These are phyloP conservation scores for Rhodomyrtus tomentosa DNA, from an alignment of 345 rosid genomes.

Conservation along the genomic window DNA sequence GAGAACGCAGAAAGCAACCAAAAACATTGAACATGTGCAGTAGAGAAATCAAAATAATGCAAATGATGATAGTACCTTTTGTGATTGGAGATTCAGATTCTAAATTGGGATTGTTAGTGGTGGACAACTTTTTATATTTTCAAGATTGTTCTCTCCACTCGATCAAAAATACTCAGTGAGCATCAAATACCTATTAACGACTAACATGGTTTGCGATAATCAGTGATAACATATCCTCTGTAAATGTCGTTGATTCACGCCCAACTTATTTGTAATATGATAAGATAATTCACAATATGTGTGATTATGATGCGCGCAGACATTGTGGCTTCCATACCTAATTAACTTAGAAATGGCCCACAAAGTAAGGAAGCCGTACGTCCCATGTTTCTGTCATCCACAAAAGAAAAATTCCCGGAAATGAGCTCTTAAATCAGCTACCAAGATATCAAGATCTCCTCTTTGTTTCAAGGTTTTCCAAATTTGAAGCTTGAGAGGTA, in stretches of 20 bases:
- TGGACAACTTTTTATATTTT: not conserved
- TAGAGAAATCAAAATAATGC: not conserved
- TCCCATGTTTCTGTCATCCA: not conserved
- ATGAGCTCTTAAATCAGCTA: not conserved
- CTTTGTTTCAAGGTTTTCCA: not conserved
- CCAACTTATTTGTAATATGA: not conserved
- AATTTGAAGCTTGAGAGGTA: not conserved
- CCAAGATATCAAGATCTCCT: not conserved
- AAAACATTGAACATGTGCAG: not conserved
- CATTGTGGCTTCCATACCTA: not conserved
- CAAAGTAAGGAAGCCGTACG: not conserved
- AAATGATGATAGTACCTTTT: not conserved
- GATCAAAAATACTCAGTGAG: not conserved
- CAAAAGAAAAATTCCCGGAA: not conserved
- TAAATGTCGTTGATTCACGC: not conserved
- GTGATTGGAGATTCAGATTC: not conserved
- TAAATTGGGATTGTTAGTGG: not conserved
- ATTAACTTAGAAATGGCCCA: not conserved
- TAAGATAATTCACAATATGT: not conserved
- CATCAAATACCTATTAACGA: not conserved
- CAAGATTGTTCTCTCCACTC: not conserved
- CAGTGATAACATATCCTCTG: not conserved
- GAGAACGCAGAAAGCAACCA: not conserved
- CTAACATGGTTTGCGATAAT: not conserved
- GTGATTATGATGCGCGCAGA: not conserved